Evolutionary conservation across 75 land plant species (phyloP).

Genomic region (Pinus taeda): DNA sequence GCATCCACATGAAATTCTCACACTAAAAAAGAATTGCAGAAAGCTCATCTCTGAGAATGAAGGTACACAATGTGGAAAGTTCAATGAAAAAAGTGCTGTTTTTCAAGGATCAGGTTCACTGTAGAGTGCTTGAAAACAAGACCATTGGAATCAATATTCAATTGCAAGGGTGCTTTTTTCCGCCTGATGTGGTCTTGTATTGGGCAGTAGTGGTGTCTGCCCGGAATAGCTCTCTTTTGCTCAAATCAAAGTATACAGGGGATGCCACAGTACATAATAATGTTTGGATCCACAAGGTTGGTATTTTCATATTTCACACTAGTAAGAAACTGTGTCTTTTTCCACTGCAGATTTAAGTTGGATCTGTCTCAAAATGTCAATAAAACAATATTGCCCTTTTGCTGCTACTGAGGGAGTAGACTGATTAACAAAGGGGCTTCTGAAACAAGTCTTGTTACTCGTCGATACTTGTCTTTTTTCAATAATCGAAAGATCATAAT

Average conservation of each 20-base stretch:
- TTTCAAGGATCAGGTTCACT: slow-evolving; percentile 2
- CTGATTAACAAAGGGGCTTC: background rate
- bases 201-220: background rate
- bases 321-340: background rate
- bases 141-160: background rate
- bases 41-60: slow-evolving; percentile 22
- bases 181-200: background rate
- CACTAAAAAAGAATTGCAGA: slow-evolving; percentile 56
- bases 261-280: background rate
- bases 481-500: background rate
- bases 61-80: background rate
- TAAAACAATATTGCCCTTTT: background rate
- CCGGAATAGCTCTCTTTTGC: background rate
- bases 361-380: background rate
- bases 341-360: background rate
- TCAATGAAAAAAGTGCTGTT: background rate
- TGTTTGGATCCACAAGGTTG: background rate
- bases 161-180: background rate
- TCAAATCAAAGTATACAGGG: background rate
- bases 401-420: background rate
- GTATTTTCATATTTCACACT: background rate
- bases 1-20: slow-evolving; percentile 38
- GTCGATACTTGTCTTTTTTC: background rate
- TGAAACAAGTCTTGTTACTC: background rate
- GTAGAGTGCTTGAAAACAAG: background rate